Evolutionary conservation across 2,329 filamentous ascomycete genomes (phyloP).

Genomic region (Pseudocercospora fijiensis): DNA sequence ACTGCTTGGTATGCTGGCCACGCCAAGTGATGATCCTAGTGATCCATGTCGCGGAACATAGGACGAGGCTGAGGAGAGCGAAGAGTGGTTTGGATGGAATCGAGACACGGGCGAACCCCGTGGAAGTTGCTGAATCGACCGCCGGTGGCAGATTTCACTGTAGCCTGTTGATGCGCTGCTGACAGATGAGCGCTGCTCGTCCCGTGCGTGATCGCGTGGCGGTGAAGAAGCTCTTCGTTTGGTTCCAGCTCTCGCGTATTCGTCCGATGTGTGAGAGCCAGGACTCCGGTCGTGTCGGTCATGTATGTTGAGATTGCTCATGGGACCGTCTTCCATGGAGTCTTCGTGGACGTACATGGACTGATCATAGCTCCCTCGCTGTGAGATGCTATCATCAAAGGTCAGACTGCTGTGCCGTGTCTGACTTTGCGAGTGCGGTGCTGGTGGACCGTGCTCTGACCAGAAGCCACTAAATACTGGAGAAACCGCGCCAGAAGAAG

Average conservation of each 20-base stretch:
- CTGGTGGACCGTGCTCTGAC: slow-evolving; percentile 35
- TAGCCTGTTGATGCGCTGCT: slow-evolving; percentile 44
- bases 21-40: slow-evolving; percentile 59
- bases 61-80: slow-evolving; percentile 66
- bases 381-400: slow-evolving; percentile 51
- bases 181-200: slow-evolving; percentile 45
- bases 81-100: slow-evolving; percentile 59
- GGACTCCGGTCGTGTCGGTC: slow-evolving; percentile 49
- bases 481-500: slow-evolving; percentile 46
- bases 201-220: slow-evolving; percentile 55
- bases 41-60: slow-evolving; percentile 61
- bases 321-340: slow-evolving; percentile 55
- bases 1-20: slow-evolving; percentile 62
- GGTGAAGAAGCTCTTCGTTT: slow-evolving; percentile 66
- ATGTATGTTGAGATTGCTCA: slow-evolving; percentile 55
- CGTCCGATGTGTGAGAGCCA: slow-evolving; percentile 43
- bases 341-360: slow-evolving; percentile 53
- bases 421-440: slow-evolving; percentile 29
- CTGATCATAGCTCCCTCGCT: slow-evolving; percentile 64
- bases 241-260: slow-evolving; percentile 53
- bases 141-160: slow-evolving; percentile 54
- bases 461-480: slow-evolving; percentile 49
- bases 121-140: slow-evolving; percentile 57
- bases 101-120: slow-evolving; percentile 54
- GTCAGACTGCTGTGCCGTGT: slow-evolving; percentile 44